Base-by-base conservation (phyloP, 129 eudicot species). In the Helichrysum umbraculigerum region DNA sequence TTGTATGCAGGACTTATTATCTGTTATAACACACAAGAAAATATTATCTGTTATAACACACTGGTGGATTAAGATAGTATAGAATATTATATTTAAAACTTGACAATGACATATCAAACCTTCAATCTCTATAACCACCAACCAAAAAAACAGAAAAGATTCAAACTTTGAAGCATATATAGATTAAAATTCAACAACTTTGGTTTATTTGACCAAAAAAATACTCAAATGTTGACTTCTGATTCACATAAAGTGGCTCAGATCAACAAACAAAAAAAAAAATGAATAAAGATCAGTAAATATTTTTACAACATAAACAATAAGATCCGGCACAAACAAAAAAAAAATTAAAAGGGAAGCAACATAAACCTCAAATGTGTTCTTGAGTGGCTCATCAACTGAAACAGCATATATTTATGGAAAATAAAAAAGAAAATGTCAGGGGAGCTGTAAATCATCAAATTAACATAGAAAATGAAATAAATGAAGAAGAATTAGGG, bases 381-480 rank as follows among this genome's bases (percentile, higher is more conserved):
- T 81, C 87, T 88, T 83, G 70, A 90, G 89, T 85, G 91, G 87
- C 84, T 87, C 98, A 56, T 87, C 91, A 81, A 85, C 98, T 93
- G 96, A 89, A 85, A 74, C 57, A 81, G 73, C 76, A 60, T 11
- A 51, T 21, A 4, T 22, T 22, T 29, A 72, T 11, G 34, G 3
- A 68, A 19, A 39, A 12, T 2, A 52, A 34, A 35, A 64, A 54
- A 4, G 33, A 39, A 21, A 73, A 56, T 54, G 73, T 80, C 52
- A 71, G 60, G 42, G 29, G 1, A 54, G 60, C 20, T 68, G 19
- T 32, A 68, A 32, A 25, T 25, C 28, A 25, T 25, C 33, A 79
- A 54, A 62, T 44, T 5, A 73, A 19, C 19, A 51, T n/a, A 4
- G 10, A 68, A 0, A 80, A 58, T 33, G 10, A 34, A 39, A 37